Conservation (phyloP, 306 rosid species). For the Pueraria montana region DNA sequence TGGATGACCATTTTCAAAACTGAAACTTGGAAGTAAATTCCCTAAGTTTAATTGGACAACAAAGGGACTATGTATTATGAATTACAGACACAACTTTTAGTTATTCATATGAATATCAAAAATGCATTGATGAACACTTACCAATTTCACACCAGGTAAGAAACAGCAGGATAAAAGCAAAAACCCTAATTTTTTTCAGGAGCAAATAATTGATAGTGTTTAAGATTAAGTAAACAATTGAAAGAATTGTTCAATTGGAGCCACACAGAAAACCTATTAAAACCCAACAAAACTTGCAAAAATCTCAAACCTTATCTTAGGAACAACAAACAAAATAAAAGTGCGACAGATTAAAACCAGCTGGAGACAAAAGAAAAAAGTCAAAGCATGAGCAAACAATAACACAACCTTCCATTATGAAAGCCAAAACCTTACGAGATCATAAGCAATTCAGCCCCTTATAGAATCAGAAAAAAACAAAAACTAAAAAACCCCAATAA, state of each 20-base stretch:
- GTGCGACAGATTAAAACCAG: constrained; percentile 39
- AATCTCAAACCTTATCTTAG: constrained; percentile 21
- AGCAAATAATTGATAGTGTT: constrained; percentile 24
- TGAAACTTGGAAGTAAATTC: constrained; percentile 26
- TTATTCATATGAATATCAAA: constrained; percentile 27
- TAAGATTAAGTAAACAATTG: constrained; percentile 27
- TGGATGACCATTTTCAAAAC: constrained; percentile 27
- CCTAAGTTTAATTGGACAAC: constrained; percentile 37
- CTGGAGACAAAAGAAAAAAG: constrained; percentile 25
- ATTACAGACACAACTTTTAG: constrained; percentile 28
- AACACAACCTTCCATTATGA: constrained; percentile 32
- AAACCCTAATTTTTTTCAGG: constrained; percentile 48
- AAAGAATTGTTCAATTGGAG: constrained; percentile 24
- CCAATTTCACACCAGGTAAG: constrained; percentile 39
- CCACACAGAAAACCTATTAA: constrained; percentile 10
- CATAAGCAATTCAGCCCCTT: constrained; percentile 58
- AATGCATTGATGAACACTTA: background rate
- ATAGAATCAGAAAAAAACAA: background rate
- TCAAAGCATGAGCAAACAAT: constrained; percentile 35
- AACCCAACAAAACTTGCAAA: constrained; percentile 39
- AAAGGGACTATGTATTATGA: background rate
- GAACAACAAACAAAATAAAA: constrained; percentile 40
- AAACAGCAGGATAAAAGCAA: constrained; percentile 21
- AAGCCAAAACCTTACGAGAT: constrained; percentile 59
- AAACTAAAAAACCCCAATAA: background rate